Evolutionary conservation across 2,329 filamentous ascomycete species (phyloP), one percentile per base, ranked within the genome.

Genomic region (Ophiostoma populinum): DNA sequence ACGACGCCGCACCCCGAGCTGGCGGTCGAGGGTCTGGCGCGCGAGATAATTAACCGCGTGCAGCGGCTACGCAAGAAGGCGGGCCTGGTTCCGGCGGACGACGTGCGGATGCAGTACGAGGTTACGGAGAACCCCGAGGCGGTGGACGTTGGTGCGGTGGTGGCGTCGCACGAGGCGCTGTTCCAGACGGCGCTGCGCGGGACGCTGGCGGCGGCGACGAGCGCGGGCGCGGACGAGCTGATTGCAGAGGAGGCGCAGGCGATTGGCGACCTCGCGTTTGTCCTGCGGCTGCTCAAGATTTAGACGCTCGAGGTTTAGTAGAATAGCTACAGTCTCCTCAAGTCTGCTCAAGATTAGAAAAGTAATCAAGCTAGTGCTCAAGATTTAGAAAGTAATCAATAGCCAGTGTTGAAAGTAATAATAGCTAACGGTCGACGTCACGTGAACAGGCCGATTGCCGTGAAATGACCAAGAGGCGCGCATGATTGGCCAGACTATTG

Each of bases 21-120:
- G 24, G 80, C 79, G 31, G 73, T 86, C 44, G 86, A 95, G 55
- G 90, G 86, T 36, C 58, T 98, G 36, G 87, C 81, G 2, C 70
- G 90, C 48, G 90, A 95, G 56, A 78, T 98, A 44, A 80, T 98
- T 61, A 81, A 92, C 55, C 76, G 87, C 26, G 80, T 98, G 16
- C 90, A 98, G 59, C 72, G 81, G 45, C 64, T 95, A 42, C 75
- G 90, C 45, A 98, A 98, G 70, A 90, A 90, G 62, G 86, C 86
- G 7, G 83, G 83, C 1, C 64, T 98, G 35, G 73, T 86, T 43
- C 75, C 85, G 1, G 95, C 87, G 0, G 90, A 98, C 50, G 90
- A 95, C 50, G 76, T 98, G 42, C 81, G 79, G 59, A 93, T 98
- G 80, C 80, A 92, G 55, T 95, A 93, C 59, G 67, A 66, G 39